These are phyloP conservation scores for Dipteronia dyeriana DNA, from an alignment of 345 rosid genomes.

Conservation along the genomic window DNA sequence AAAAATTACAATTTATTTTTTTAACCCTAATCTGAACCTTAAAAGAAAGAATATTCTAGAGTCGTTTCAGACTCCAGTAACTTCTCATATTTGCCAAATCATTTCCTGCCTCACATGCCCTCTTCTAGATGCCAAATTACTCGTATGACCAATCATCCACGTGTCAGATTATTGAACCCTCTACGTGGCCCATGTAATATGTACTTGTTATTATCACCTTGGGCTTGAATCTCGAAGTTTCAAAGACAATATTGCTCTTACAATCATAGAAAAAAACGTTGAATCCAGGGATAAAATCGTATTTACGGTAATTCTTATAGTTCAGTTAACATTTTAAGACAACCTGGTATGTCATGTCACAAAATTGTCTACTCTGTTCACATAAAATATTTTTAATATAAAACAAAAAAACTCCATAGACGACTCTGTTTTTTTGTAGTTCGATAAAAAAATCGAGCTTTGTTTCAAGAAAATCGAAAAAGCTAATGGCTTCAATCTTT, in stretches of 20 bases:
- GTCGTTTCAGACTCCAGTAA: background rate
- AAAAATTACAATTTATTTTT: too few species aligned
- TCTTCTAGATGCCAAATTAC: background rate
- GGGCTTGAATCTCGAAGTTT: too few species aligned
- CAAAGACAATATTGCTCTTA: conserved; percentile 7
- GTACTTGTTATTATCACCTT: too few species aligned
- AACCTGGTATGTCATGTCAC: background rate
- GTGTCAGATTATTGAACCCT: background rate
- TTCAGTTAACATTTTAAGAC: background rate
- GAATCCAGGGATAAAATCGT: conserved; percentile 4
- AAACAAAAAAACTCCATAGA: background rate
- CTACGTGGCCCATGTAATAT: background rate
- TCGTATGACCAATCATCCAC: background rate
- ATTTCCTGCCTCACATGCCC: background rate
- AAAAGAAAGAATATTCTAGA: conserved; percentile 14
- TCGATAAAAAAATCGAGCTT: background rate
- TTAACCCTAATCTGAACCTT: too few species aligned
- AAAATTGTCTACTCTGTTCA: background rate
- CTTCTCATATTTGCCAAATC: background rate
- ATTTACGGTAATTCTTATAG: background rate
- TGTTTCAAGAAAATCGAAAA: background rate
- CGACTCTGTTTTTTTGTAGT: background rate
- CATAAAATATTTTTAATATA: background rate
- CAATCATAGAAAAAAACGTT: background rate
- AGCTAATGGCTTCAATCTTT: conserved; percentile 53